Conservation (phyloP, 2,329 filamentous ascomycete genomes). For the Ceratocystis alfenasii region DNA sequence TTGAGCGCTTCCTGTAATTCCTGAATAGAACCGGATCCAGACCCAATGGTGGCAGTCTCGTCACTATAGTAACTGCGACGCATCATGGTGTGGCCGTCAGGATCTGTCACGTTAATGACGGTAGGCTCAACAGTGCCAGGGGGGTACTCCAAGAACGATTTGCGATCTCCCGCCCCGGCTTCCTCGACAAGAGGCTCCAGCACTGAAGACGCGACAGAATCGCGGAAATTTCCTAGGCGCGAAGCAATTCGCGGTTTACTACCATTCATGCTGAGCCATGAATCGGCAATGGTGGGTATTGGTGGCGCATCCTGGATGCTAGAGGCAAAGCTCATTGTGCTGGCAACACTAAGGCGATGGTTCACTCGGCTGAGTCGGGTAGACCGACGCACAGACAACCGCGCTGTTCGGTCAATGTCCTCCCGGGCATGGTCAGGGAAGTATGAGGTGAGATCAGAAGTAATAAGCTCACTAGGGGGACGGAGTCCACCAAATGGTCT, state of each 20-base stretch:
- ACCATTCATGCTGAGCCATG: conserved; percentile 53
- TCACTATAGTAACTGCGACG: conserved; percentile 69
- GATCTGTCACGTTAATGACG: conserved; percentile 62
- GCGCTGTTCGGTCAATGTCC: conserved; percentile 89
- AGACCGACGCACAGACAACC: conserved; percentile 81
- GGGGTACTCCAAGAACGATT: conserved; percentile 86
- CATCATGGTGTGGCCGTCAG: conserved; percentile 56
- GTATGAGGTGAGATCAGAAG: conserved; percentile 89
- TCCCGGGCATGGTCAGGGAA: conserved; percentile 92
- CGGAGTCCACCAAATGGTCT: conserved; percentile 82
- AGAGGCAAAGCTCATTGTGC: conserved; percentile 84
- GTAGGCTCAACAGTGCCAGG: conserved; percentile 59
- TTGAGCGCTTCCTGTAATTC: conserved; percentile 75
- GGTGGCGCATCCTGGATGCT: conserved; percentile 87
- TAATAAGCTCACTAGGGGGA: conserved; percentile 93
- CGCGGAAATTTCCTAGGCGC: conserved; percentile 55
- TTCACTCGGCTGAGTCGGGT: conserved; percentile 85
- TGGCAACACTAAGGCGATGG: conserved; percentile 84
- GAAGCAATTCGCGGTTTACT: conserved; percentile 33
- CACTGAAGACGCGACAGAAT: conserved; percentile 79
- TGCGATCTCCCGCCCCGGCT: conserved; percentile 82
- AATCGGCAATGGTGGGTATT: conserved; percentile 88
- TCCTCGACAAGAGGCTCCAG: conserved; percentile 88
- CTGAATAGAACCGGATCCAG: conserved; percentile 61
- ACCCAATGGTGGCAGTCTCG: conserved; percentile 35